Conservation (phyloP, 495 filamentous ascomycete species). For the Tuber indicum region DNA sequence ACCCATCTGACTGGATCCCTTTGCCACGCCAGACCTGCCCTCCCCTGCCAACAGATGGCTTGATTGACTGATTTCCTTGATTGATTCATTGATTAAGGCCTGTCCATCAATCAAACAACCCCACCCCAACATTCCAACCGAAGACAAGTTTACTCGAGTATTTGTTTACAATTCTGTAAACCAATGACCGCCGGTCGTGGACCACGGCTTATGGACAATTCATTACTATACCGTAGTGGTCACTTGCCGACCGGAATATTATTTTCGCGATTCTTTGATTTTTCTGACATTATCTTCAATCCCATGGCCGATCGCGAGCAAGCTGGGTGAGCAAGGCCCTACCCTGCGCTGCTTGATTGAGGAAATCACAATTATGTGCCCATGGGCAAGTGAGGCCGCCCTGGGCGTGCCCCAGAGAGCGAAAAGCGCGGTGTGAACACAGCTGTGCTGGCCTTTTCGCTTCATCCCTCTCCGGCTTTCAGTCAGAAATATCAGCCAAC, state of each 20-base stretch:
- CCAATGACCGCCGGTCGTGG: background rate
- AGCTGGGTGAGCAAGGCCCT: background rate
- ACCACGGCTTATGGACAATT: background rate
- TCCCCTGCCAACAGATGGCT: background rate
- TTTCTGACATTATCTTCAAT: background rate
- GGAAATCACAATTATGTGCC: background rate
- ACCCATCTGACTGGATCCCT: slow-evolving; percentile 37
- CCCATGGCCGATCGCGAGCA: background rate
- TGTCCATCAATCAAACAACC: background rate
- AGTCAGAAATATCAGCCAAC: slow-evolving; percentile 16
- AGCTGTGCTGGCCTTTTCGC: slow-evolving; percentile 16
- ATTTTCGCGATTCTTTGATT: background rate
- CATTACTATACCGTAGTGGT: background rate
- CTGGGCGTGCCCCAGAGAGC: background rate
- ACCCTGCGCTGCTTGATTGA: background rate
- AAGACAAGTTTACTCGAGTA: background rate
- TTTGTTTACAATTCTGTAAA: background rate
- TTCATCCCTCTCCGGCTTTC: slow-evolving; percentile 7
- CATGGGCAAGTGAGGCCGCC: background rate
- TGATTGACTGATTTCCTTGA: slow-evolving; percentile 1
- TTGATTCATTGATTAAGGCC: background rate
- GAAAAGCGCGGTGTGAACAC: slow-evolving; percentile 7
- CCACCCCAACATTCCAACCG: slow-evolving; percentile 1
- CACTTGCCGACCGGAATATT: background rate
- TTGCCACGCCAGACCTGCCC: background rate